A percentile compares a stretch with the other conserved stretches of the same genome.
Evolutionary conservation across 2,329 filamentous ascomycete species (phyloP).

Genomic region (Penicillium sp.): DNA sequence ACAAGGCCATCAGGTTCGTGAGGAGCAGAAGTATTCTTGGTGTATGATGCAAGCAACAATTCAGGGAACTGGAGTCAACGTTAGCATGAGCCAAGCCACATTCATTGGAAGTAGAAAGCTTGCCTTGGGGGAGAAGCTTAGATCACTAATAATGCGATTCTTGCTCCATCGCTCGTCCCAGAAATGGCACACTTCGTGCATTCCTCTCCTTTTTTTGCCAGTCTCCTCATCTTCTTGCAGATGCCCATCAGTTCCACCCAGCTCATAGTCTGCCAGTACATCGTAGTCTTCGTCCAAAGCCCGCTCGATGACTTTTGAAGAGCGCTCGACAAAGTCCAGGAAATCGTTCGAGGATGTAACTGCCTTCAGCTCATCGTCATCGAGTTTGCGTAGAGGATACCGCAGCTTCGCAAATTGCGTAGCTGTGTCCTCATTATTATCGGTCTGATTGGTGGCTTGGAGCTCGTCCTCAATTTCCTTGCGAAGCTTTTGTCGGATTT

Average conservation of each 20-base stretch:
- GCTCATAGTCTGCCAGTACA: constrained; percentile 88
- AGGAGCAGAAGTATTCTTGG: constrained; percentile 92
- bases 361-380: constrained; percentile 80
- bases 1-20: constrained; percentile 92
- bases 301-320: constrained; percentile 94
- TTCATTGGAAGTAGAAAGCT: constrained; percentile 5
- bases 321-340: constrained; percentile 89
- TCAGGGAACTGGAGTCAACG: constrained; percentile 68
- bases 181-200: constrained; percentile 86
- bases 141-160: constrained; percentile 93
- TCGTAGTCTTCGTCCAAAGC: constrained; percentile 96
- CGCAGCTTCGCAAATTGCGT: constrained; percentile 49
- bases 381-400: constrained; percentile 78
- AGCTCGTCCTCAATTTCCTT: constrained; percentile 93
- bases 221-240: constrained; percentile 75
- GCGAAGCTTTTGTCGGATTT: constrained; percentile 78
- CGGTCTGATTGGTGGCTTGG: constrained; percentile 61
- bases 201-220: constrained; percentile 45
- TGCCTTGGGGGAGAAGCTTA: constrained; percentile 91
- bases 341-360: constrained; percentile 93
- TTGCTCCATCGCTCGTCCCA: constrained; percentile 95
- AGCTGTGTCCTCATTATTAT: constrained; percentile 34
- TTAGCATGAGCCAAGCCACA: constrained; percentile 17
- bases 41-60: constrained; percentile 89
- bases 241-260: constrained; percentile 68